These are phyloP conservation scores for Saccharomyces eubayanus DNA, from an alignment of 805 yeast species.

Conservation along the genomic window DNA sequence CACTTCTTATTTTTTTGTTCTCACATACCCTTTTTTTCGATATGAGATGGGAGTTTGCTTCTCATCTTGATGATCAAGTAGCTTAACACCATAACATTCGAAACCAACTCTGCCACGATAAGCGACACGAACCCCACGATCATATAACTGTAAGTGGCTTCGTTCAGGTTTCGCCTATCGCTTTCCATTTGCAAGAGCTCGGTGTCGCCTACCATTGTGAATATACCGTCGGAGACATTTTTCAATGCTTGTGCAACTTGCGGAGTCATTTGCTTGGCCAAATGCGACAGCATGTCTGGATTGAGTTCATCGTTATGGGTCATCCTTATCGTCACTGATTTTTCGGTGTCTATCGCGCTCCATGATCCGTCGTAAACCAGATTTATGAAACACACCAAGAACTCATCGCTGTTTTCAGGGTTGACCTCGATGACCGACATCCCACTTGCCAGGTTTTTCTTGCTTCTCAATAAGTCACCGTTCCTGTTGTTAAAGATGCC, in stretches of 20 bases:
- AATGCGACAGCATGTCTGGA: not conserved
- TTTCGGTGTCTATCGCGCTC: slow-evolving; percentile 22
- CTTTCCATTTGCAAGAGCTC: slow-evolving; percentile 9
- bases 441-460: slow-evolving; percentile 11
- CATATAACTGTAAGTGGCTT: not conserved
- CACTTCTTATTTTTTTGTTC: not conserved
- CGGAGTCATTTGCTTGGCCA: not conserved
- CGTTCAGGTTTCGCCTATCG: slow-evolving; percentile 13
- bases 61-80: not conserved
- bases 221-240: slow-evolving; percentile 1
- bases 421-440: slow-evolving; percentile 11
- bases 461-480: slow-evolving; percentile 15
- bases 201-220: slow-evolving; percentile 4
- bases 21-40: not conserved
- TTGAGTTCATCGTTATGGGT: slow-evolving; percentile 4
- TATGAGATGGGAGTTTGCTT: not conserved
- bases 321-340: slow-evolving; percentile 15
- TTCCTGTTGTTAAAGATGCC: slow-evolving; percentile 6
- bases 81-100: not conserved
- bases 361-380: slow-evolving; percentile 31
- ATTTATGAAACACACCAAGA: slow-evolving; percentile 28
- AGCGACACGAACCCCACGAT: not conserved
- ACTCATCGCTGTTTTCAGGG: slow-evolving; percentile 1
- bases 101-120: not conserved
- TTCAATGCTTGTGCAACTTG: slow-evolving; percentile 3